These are phyloP conservation scores for Termitomyces sp. DNA, from an alignment of 768 basidiomycete genomes.

Conservation along the genomic window DNA sequence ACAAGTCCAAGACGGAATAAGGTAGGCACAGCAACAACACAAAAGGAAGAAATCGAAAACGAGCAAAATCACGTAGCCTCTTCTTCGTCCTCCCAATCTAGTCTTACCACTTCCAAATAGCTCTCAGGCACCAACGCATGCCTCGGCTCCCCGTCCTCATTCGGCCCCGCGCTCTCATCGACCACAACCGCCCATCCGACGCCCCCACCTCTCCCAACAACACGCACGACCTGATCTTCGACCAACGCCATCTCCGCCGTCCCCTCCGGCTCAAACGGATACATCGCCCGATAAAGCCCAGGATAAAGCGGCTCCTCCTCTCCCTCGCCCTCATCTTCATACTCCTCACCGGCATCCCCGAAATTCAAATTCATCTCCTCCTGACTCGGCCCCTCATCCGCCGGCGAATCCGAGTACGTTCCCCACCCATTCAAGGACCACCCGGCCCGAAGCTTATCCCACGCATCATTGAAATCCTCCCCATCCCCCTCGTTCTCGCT, in stretches of 20 bases:
- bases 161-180: slow-evolving; percentile 25
- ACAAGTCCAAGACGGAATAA: neutral
- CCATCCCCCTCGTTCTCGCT: slow-evolving; percentile 18
- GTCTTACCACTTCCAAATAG: slow-evolving; percentile 60
- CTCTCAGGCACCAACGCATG: slow-evolving; percentile 82
- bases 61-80: neutral
- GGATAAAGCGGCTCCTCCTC: slow-evolving; percentile 53
- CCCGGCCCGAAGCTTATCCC: slow-evolving; percentile 28
- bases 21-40: neutral
- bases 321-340: slow-evolving; percentile 27
- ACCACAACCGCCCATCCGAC: slow-evolving; percentile 80
- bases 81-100: slow-evolving; percentile 38
- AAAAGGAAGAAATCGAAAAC: neutral
- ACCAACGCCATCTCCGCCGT: slow-evolving; percentile 79
- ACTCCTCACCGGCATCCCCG: slow-evolving; percentile 10
- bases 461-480: slow-evolving; percentile 28
- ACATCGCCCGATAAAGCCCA: slow-evolving; percentile 76
- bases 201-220: slow-evolving; percentile 73
- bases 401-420: slow-evolving; percentile 20
- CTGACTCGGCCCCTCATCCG: slow-evolving; percentile 35
- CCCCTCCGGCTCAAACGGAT: slow-evolving; percentile 77
- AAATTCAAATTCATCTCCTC: slow-evolving; percentile 52
- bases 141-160: slow-evolving; percentile 18
- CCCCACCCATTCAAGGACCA: slow-evolving; percentile 20
- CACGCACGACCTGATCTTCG: slow-evolving; percentile 74